Evolutionary conservation across 2,329 filamentous ascomycete genomes (phyloP), one percentile per base, ranked within the genome.

Genomic region (Paraphoma chrysanthemicola): DNA sequence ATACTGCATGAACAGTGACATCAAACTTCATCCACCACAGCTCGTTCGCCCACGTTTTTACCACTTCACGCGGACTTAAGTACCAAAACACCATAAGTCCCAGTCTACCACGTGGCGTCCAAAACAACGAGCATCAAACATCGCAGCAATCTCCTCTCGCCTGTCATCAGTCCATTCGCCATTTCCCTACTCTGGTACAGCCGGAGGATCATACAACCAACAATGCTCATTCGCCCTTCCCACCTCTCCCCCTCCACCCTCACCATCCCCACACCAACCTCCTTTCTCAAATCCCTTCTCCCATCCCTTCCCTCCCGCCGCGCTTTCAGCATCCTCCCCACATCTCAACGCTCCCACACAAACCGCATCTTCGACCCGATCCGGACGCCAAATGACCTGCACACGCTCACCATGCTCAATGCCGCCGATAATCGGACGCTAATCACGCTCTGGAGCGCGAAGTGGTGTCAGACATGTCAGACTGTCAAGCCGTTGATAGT

Each of bases 401-500:
- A 81, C 51, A 81, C 77, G 5, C 77, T 84, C 7, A 78, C 79
- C 6, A 74, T 83, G 46, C 77, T 82, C 57, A 81, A 79, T 14
- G 77, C 81, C 9, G 79, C 76, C 60, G 76, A 71, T 11, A 77
- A 79, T 42, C 71, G 73, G 8, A 75, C 81, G 0, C 67, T 84
- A 0, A 76, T 84, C 44, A 84, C 82, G 0, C 68, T 83, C 10
- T 84, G 81, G 81, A 81, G 76, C 41, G 79, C 82, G 2, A 77
- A 77, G 3, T 84, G 80, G 79, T 81, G 79, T 57, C 66, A 73
- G 1, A 78, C 77, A 5, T 83, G 80, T 66, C 75, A 77, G 23
- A 65, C 70, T 9, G 71, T 83, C 5, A 74, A 76, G 9, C 80
- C 81, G 1, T 57, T 83, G 5, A 49, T 83, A 9, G 69, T 67